Evolutionary conservation across 2,329 filamentous ascomycete species (phyloP), one percentile per base, ranked within the genome.

Genomic region (Ramularia endophylla): DNA sequence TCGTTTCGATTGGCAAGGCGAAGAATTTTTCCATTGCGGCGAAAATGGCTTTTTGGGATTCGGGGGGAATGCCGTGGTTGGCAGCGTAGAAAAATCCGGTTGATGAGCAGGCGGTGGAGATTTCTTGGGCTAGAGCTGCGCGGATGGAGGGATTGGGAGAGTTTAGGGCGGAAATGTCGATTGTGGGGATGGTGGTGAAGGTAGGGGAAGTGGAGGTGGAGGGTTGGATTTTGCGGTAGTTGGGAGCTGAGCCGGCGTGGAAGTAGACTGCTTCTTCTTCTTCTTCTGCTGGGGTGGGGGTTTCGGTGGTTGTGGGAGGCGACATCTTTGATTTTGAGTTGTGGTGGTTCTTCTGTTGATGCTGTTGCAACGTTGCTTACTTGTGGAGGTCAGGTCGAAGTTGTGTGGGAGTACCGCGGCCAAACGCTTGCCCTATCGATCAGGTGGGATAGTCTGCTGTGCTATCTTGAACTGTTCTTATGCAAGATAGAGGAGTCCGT

Each of bases 41-140:
- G 17, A 63, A 61, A 0, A 60, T 63, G 5, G 54, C 52, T 6
- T 55, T 47, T 27, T 62, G 36, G 16, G 60, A 18, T 4, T 44
- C 36, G 8, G 60, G 50, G 12, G 60, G 51, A 2, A 64, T 54
- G 53, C 35, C 33, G 18, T 45, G 38, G 34, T 45, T 45, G 17
- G 7, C 12, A 12, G 38, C 35, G 34, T 45, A 45, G 38, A 45
- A 45, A 38, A 45, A 45, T 33, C 43, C 43, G 34, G 25, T 38
- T 17, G 30, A 60, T 54, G 37, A 61, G 45, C 59, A 64, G 2
- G 62, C 62, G 13, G 50, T 51, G 5, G 57, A 57, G 2, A 65
- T 56, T 44, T 64, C 56, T 8, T 41, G 8, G 9, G 43, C 43
- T 16, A 38, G 47, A 2, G 56, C 57, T 15, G 20, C 31, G 5